These are phyloP conservation scores for Mediolabrus comicus DNA, from an alignment of 108 stramenopile species.

Conservation along the genomic window DNA sequence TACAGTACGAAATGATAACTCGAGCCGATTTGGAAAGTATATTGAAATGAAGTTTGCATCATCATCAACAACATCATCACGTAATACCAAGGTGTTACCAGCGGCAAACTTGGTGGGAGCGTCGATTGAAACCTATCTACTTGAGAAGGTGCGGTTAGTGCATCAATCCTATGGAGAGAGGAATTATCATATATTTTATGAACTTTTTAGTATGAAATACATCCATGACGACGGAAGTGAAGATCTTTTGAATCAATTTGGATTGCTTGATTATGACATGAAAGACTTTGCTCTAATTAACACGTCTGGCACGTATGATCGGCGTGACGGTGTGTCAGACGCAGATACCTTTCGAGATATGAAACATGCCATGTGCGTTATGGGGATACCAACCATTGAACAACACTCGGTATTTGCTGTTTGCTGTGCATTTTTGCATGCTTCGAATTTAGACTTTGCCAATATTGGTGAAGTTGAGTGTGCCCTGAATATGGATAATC, in stretches of 20 bases:
- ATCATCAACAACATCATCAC: background rate
- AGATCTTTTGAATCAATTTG: constrained; percentile 16
- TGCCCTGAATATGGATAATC: constrained; percentile 54
- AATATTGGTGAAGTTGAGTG: constrained; percentile 40
- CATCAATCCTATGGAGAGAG: constrained; percentile 63
- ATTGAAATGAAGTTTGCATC: constrained; percentile 56
- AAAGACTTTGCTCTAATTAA: constrained; percentile 81
- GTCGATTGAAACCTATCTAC: constrained; percentile 77
- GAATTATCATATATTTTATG: constrained; percentile 86
- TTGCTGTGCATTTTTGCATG: constrained; percentile 80
- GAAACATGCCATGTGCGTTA: constrained; percentile 51
- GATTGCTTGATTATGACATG: constrained; percentile 45
- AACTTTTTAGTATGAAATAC: constrained; percentile 42
- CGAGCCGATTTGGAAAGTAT: constrained; percentile 80
- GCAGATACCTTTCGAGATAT: constrained; percentile 67
- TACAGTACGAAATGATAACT: constrained; percentile 90
- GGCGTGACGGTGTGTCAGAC: constrained; percentile 87
- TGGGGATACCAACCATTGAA: constrained; percentile 70
- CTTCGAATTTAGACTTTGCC: constrained; percentile 81
- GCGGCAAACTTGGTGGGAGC: constrained; percentile 57
- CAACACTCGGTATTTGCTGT: constrained; percentile 59
- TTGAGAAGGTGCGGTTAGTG: constrained; percentile 77
- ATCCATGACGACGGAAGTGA: constrained; percentile 24
- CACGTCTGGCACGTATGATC: constrained; percentile 63
- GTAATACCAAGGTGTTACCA: background rate